Evolutionary conservation across 495 filamentous ascomycete genomes (phyloP).

Genomic region (Daldinia childiae): DNA sequence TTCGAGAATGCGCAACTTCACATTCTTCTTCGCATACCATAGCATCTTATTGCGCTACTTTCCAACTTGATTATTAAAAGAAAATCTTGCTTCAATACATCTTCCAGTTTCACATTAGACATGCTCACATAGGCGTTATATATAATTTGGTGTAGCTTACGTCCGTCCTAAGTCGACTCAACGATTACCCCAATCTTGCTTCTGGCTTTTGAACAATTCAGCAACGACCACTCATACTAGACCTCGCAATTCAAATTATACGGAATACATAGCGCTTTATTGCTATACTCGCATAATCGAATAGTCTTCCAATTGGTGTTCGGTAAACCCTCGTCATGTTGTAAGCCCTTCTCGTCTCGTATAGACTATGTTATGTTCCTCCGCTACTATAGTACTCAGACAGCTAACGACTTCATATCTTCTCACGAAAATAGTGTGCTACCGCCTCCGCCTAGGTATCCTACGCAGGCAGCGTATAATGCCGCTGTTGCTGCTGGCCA

Average conservation of each 20-base stretch:
- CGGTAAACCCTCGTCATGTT: conserved; percentile 35
- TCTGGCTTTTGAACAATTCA: background rate
- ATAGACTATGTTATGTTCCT: conserved; percentile 12
- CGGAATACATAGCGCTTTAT: conserved; percentile 11
- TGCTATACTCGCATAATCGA: conserved; percentile 2
- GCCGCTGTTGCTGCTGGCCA: conserved; percentile 69
- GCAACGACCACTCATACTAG: background rate
- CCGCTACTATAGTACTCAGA: conserved; percentile 6
- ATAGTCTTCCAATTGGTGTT: conserved; percentile 1
- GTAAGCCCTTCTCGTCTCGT: conserved; percentile 34
- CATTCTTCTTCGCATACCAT: background rate
- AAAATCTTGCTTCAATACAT: conserved; percentile 1
- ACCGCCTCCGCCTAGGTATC: conserved; percentile 86
- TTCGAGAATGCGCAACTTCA: conserved; percentile 31
- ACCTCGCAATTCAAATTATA: background rate
- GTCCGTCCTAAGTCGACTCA: background rate
- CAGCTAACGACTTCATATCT: conserved; percentile 12
- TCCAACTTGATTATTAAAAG: background rate
- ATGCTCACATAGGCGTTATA: conserved; percentile 12
- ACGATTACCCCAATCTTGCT: background rate
- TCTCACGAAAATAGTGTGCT: conserved; percentile 67
- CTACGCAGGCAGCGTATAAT: conserved; percentile 71
- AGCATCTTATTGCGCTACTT: background rate
- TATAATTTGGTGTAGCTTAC: conserved; percentile 28
- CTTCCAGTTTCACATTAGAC: background rate